Percentiles rank a stretch among this genome's conserved stretches.
Evolutionary conservation across 2,329 filamentous ascomycete species (phyloP).

Genomic region (Microdochium paspali): DNA sequence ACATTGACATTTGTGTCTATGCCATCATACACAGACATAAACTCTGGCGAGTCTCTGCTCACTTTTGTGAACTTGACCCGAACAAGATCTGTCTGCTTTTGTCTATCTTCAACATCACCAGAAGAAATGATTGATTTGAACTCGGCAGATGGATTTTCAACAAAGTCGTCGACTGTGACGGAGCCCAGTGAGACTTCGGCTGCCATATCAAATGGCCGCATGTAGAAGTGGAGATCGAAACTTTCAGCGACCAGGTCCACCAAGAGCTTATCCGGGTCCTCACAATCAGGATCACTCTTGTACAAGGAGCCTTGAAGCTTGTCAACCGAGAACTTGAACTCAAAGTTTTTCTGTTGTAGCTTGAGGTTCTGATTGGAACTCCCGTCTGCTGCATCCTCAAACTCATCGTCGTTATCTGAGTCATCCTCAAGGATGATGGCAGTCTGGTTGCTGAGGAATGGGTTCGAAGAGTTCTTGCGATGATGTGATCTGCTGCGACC

Average conservation of each 20-base stretch:
- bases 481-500: not conserved
- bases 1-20: conserved; percentile 90
- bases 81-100: conserved; percentile 73
- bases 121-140: conserved; percentile 98
- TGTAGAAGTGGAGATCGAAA: conserved; percentile 80
- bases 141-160: conserved; percentile 77
- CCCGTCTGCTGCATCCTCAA: conserved; percentile 57
- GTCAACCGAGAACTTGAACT: conserved; percentile 95
- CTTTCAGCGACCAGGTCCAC: conserved; percentile 86
- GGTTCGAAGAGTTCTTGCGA: conserved; percentile 56
- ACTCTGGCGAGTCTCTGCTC: conserved; percentile 85
- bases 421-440: conserved; percentile 76
- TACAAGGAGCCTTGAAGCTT: conserved; percentile 89
- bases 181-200: conserved; percentile 84
- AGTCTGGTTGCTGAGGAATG: conserved; percentile 61
- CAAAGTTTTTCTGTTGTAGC: conserved; percentile 82
- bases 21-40: conserved; percentile 83
- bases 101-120: conserved; percentile 59
- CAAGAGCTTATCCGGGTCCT: conserved; percentile 68
- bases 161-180: conserved; percentile 86
- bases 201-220: conserved; percentile 84
- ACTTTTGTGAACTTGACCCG: conserved; percentile 84
- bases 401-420: conserved; percentile 52
- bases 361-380: conserved; percentile 50
- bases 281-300: conserved; percentile 70